These are phyloP conservation scores for Ophiognomonia clavigignenti-juglandacearum DNA, from an alignment of 2,329 filamentous ascomycete genomes.

Conservation along the genomic window DNA sequence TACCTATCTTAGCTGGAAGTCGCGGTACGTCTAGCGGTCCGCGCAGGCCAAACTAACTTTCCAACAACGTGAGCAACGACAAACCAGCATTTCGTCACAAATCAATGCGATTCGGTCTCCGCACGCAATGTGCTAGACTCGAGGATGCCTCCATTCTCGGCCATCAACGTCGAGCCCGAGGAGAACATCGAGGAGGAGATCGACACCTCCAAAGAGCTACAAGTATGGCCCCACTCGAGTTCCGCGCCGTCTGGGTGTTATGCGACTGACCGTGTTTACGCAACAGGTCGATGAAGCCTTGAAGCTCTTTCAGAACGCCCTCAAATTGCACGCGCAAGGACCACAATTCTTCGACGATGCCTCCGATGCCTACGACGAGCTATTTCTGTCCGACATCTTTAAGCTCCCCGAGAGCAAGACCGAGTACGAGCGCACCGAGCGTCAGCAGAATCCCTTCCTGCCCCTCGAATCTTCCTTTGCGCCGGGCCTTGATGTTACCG, in stretches of 20 bases:
- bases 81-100: neutral
- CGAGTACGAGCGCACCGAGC: conserved; percentile 71
- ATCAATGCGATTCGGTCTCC: neutral
- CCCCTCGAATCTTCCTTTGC: conserved; percentile 42
- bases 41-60: too few species aligned
- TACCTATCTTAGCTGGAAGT: too few species aligned
- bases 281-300: conserved; percentile 92
- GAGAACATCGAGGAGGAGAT: conserved; percentile 86
- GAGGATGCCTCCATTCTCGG: conserved; percentile 65
- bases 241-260: neutral
- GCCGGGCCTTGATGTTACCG: conserved; percentile 48
- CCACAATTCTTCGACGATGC: conserved; percentile 71
- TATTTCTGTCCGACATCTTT: conserved; percentile 93
- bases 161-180: conserved; percentile 91
- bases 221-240: conserved; percentile 38
- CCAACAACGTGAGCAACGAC: too few species aligned
- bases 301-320: conserved; percentile 85
- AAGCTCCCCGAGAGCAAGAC: conserved; percentile 82
- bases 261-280: conserved; percentile 2
- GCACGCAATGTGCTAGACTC: conserved; percentile 2
- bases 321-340: conserved; percentile 89
- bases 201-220: conserved; percentile 92
- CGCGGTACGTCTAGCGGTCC: too few species aligned
- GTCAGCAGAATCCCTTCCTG: conserved; percentile 45
- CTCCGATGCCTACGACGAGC: conserved; percentile 70